Percentiles rank a stretch among this genome's conserved stretches.
phyloP scores from a whole-genome alignment of 2,329 filamentous ascomycete genomes.

The Colletotrichum neosansevieriae region DNA sequence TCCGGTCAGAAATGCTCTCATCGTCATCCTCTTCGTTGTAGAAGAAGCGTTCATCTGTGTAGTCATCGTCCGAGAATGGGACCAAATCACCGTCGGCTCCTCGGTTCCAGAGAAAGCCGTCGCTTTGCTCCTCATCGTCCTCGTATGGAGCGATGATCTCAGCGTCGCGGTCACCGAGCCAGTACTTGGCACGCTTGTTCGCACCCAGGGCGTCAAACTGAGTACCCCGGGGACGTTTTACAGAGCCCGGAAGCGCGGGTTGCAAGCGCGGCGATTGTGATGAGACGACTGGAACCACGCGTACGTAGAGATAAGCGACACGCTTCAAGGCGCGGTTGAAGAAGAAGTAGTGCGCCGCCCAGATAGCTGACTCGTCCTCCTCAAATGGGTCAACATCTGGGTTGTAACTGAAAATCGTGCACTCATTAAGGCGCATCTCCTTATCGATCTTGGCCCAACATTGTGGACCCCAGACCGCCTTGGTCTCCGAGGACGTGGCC shows the following conservation, averaged over 20 bases:
- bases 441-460: constrained; percentile 96
- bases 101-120: constrained; percentile 68
- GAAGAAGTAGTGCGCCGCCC: constrained; percentile 97
- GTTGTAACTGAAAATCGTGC: constrained; percentile 88
- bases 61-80: constrained; percentile 64
- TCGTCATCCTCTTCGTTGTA: constrained; percentile 59
- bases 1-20: constrained; percentile 53
- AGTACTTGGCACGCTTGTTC: constrained; percentile 87
- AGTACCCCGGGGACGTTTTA: constrained; percentile 46
- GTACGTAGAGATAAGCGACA: constrained; percentile 92
- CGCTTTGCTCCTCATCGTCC: constrained; percentile 63
- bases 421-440: constrained; percentile 92
- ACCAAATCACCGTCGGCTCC: constrained; percentile 70
- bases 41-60: constrained; percentile 59
- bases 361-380: constrained; percentile 92
- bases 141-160: constrained; percentile 59
- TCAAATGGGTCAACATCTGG: constrained; percentile 92
- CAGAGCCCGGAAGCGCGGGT: constrained; percentile 42
- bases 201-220: constrained; percentile 60
- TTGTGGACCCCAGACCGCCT: constrained; percentile 82
- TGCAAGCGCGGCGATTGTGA: constrained; percentile 56
- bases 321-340: constrained; percentile 94
- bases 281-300: constrained; percentile 84
- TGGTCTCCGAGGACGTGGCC: constrained; percentile 53
- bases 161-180: constrained; percentile 79